Evolutionary conservation across 2,329 filamentous ascomycete species (phyloP).

Genomic region (Akanthomyces uredinophilus): DNA sequence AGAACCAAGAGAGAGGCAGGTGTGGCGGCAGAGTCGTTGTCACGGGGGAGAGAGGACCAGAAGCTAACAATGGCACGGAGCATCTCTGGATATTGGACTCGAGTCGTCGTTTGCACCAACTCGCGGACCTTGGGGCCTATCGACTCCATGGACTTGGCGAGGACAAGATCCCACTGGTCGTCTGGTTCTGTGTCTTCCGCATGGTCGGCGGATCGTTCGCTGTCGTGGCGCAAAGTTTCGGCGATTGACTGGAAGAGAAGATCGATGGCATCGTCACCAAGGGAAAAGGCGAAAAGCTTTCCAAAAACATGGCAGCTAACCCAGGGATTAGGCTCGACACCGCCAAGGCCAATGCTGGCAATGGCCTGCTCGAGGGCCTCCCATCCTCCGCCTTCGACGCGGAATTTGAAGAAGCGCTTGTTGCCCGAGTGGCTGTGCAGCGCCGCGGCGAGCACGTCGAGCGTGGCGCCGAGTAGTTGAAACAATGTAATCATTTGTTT

Average conservation of each 20-base stretch:
- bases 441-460: slow-evolving; percentile 68
- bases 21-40: slow-evolving; percentile 38
- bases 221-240: slow-evolving; percentile 29
- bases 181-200: slow-evolving; percentile 30
- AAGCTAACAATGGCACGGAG: slow-evolving; percentile 57
- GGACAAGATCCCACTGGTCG: slow-evolving; percentile 35
- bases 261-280: slow-evolving; percentile 72
- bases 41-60: slow-evolving; percentile 57
- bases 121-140: slow-evolving; percentile 39
- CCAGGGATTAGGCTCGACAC: slow-evolving; percentile 63
- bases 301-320: slow-evolving; percentile 72
- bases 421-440: slow-evolving; percentile 81
- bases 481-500: slow-evolving; percentile 63
- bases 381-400: slow-evolving; percentile 75
- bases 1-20: slow-evolving; percentile 60
- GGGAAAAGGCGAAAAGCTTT: slow-evolving; percentile 71
- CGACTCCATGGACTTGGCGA: slow-evolving; percentile 33
- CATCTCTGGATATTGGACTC: slow-evolving; percentile 58
- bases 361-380: slow-evolving; percentile 67
- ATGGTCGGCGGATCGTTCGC: slow-evolving; percentile 21
- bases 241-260: slow-evolving; percentile 57
- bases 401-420: slow-evolving; percentile 75
- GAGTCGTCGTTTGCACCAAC: slow-evolving; percentile 46
- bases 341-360: slow-evolving; percentile 60
- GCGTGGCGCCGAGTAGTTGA: slow-evolving; percentile 63